Percentiles rank a stretch among this genome's conserved stretches.
Conservation (phyloP, 2,329 filamentous ascomycete species). For the Neofusicoccum umdonicola region DNA sequence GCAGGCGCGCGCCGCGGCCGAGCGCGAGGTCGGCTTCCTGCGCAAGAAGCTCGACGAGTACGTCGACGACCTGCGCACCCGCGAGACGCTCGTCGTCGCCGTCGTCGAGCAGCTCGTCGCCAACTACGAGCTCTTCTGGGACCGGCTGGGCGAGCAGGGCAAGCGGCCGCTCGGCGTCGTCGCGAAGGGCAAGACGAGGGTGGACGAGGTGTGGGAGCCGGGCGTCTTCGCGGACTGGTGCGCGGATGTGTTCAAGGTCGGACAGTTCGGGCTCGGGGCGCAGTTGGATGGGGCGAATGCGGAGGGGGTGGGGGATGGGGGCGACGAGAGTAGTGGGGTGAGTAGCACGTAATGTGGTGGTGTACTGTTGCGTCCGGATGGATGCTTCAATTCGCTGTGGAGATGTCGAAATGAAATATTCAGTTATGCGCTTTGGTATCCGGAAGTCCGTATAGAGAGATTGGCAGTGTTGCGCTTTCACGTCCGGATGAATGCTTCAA, state of each 20-base stretch:
- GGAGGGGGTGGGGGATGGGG: not conserved
- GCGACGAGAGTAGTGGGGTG: not conserved
- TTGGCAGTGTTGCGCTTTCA: too few relatives aligned
- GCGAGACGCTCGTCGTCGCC: slow-evolving; percentile 64
- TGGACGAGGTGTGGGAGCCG: slow-evolving; percentile 63
- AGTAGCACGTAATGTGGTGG: not conserved
- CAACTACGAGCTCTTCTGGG: slow-evolving; percentile 60
- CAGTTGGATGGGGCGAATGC: slow-evolving; percentile 15
- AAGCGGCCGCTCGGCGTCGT: slow-evolving; percentile 23
- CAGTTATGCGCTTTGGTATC: not conserved
- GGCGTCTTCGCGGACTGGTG: slow-evolving; percentile 65
- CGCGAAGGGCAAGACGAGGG: slow-evolving; percentile 57
- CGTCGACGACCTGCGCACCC: slow-evolving; percentile 62
- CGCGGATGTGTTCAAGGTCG: slow-evolving; percentile 58
- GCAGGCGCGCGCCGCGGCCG: slow-evolving; percentile 50
- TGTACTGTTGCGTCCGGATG: too few relatives aligned
- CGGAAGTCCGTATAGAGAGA: not conserved
- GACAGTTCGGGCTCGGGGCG: slow-evolving; percentile 38
- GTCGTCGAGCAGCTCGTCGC: slow-evolving; percentile 63
- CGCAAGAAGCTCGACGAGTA: slow-evolving; percentile 60
- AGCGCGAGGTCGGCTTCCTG: slow-evolving; percentile 57
- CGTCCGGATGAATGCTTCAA: too few relatives aligned
- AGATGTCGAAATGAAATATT: too few relatives aligned
- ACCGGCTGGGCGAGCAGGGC: slow-evolving; percentile 32
- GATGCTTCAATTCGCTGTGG: too few relatives aligned